These are phyloP conservation scores for Mycosphaerella sp. DNA, from an alignment of 2,329 filamentous ascomycete species.

Conservation along the genomic window DNA sequence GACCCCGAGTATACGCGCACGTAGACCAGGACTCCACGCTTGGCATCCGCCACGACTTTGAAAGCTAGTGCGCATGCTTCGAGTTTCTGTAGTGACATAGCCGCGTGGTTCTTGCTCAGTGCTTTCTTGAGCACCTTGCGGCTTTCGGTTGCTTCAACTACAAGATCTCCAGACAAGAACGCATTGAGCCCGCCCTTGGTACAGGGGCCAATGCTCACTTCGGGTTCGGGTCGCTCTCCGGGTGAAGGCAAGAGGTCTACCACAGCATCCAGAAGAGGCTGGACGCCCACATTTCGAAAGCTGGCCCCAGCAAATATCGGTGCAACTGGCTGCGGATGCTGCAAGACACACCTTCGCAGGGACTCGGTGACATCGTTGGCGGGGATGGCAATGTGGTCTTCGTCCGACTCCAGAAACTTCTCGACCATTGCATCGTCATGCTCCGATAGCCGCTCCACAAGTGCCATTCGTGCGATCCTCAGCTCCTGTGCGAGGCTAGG, in stretches of 20 bases:
- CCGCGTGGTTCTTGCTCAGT: slow-evolving; percentile 37
- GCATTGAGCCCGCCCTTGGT: slow-evolving; percentile 48
- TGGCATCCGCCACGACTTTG: slow-evolving; percentile 87
- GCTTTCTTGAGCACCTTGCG: slow-evolving; percentile 36
- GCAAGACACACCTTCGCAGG: slow-evolving; percentile 64
- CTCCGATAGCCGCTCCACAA: slow-evolving; percentile 80
- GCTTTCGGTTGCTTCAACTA: slow-evolving; percentile 14
- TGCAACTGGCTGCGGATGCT: slow-evolving; percentile 64
- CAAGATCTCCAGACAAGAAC: slow-evolving; percentile 36
- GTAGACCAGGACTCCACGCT: slow-evolving; percentile 82
- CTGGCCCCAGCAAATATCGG: slow-evolving; percentile 89
- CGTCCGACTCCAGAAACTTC: slow-evolving; percentile 69
- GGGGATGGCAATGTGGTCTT: slow-evolving; percentile 63
- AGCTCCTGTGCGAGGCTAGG: slow-evolving; percentile 57
- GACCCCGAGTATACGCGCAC: slow-evolving; percentile 85
- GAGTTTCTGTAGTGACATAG: slow-evolving; percentile 52
- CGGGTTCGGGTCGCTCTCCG: slow-evolving; percentile 68
- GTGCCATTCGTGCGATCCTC: slow-evolving; percentile 63
- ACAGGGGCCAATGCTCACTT: slow-evolving; percentile 59
- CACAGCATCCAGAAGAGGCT: slow-evolving; percentile 82
- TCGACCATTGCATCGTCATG: slow-evolving; percentile 83
- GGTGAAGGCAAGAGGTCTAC: slow-evolving; percentile 83
- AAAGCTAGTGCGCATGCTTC: slow-evolving; percentile 67
- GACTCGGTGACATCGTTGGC: slow-evolving; percentile 61
- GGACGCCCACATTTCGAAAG: slow-evolving; percentile 88